phyloP scores from a whole-genome alignment of 1,139 yeast species.

The Arxiozyma bovina region DNA sequence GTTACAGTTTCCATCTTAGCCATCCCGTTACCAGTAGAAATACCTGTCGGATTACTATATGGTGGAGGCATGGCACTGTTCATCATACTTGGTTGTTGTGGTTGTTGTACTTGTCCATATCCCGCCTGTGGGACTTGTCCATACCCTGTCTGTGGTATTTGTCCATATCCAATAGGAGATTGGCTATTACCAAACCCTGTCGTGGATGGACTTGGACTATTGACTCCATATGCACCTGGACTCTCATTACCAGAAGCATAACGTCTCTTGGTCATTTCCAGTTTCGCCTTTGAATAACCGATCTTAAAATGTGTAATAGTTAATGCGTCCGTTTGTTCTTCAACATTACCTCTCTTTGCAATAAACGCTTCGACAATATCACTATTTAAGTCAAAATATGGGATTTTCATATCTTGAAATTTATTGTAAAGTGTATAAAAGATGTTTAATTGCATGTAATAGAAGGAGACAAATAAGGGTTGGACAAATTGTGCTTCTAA shows the following conservation, averaged over 20 bases:
- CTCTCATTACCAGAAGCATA: constrained; percentile 39
- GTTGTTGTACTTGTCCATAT: constrained; percentile 4
- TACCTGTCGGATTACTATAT: constrained; percentile 13
- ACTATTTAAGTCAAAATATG: constrained; percentile 77
- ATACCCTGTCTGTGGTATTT: constrained; percentile 24
- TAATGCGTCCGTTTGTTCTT: constrained; percentile 78
- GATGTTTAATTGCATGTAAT: constrained; percentile 95
- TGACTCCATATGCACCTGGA: constrained; percentile 10
- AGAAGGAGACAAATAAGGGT: constrained; percentile 87
- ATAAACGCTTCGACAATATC: constrained; percentile 77
- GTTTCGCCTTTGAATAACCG: constrained; percentile 76
- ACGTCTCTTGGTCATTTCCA: constrained; percentile 73
- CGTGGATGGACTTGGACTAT: constrained; percentile 6
- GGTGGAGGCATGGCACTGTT: constrained; percentile 14
- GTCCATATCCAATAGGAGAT: constrained; percentile 5
- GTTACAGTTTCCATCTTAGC: constrained; percentile 53
- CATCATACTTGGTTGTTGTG: constrained; percentile 9
- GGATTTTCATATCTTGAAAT: constrained; percentile 94
- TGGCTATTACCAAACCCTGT: constrained; percentile 17
- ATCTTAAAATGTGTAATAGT: constrained; percentile 82
- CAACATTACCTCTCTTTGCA: constrained; percentile 80
- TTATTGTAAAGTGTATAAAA: constrained; percentile 83
- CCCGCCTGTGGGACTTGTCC: constrained; percentile 5
- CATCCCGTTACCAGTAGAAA: constrained; percentile 2
- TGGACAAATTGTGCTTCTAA: constrained; percentile 86